Evolutionary conservation across 2,329 filamentous ascomycete species (phyloP).

Genomic region (Claviceps paspali): DNA sequence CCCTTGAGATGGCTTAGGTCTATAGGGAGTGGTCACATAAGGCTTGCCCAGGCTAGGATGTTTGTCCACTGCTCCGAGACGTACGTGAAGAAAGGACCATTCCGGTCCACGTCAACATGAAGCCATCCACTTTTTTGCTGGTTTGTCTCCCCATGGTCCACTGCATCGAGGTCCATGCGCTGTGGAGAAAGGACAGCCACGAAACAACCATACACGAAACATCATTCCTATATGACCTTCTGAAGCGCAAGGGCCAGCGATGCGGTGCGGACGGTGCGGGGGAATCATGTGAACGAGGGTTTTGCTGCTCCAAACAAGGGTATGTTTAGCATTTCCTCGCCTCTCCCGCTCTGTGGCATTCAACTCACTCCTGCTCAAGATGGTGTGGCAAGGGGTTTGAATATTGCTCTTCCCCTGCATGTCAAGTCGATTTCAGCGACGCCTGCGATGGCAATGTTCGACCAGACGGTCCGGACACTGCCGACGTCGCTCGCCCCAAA

Average conservation of each 20-base stretch:
- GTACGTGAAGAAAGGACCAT: neutral
- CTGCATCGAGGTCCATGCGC: neutral
- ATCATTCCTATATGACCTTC: neutral
- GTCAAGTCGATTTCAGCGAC: conserved; percentile 44
- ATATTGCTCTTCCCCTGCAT: conserved; percentile 47
- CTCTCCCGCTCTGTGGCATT: too few species aligned
- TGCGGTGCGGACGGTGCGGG: neutral
- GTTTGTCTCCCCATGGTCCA: neutral
- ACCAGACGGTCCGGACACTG: conserved; percentile 36
- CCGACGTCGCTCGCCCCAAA: conserved; percentile 33
- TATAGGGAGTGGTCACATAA: too few species aligned
- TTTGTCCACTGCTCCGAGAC: neutral
- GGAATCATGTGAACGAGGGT: conserved; percentile 15
- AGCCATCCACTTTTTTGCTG: neutral
- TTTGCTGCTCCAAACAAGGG: conserved; percentile 29
- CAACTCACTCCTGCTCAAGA: too few species aligned
- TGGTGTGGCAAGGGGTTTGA: conserved; percentile 39
- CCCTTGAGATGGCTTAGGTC: too few species aligned
- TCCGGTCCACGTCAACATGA: neutral
- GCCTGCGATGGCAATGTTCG: conserved; percentile 44
- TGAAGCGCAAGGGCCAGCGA: neutral
- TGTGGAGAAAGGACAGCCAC: neutral
- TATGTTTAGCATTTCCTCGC: conserved; percentile 9
- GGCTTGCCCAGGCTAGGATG: neutral
- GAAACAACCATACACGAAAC: neutral